Conservation (phyloP, 164 flowering plant species). For the Vitis rupestris region DNA sequence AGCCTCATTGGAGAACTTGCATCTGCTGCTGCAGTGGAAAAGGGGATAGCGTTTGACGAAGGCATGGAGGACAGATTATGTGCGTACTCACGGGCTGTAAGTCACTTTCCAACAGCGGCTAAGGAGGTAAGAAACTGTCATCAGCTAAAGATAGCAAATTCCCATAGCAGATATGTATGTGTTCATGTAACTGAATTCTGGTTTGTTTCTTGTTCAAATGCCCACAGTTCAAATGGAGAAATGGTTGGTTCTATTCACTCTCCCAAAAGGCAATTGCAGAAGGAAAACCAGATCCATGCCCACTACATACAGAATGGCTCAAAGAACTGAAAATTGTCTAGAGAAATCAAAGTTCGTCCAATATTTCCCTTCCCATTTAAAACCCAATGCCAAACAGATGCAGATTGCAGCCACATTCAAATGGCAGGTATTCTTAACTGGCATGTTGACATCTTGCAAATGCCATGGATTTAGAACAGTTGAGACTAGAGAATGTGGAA, state of each 20-base stretch:
- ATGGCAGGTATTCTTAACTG: too few relatives aligned
- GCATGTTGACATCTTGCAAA: too few relatives aligned
- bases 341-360: neutral
- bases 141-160: neutral
- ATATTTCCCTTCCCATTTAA: too few relatives aligned
- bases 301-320: constrained; percentile 86
- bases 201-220: neutral
- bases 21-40: constrained; percentile 80
- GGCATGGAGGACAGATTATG: constrained; percentile 76
- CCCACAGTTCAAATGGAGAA: constrained; percentile 94
- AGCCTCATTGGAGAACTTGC: constrained; percentile 84
- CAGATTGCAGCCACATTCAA: too few relatives aligned
- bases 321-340: constrained; percentile 74
- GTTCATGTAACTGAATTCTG: neutral
- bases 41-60: constrained; percentile 51
- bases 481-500: too few relatives aligned
- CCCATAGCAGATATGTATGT: neutral
- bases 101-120: constrained; percentile 94
- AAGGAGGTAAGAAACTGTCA: constrained; percentile 63
- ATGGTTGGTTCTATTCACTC: constrained; percentile 85
- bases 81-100: constrained; percentile 92
- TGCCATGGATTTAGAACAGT: too few relatives aligned
- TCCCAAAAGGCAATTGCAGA: constrained; percentile 61
- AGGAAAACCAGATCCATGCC: constrained; percentile 88
- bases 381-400: too few relatives aligned